A percentile compares a stretch with the other conserved stretches of the same genome.
Evolutionary conservation across 2,329 filamentous ascomycete species (phyloP).

Genomic region (Aspergillus sp.): DNA sequence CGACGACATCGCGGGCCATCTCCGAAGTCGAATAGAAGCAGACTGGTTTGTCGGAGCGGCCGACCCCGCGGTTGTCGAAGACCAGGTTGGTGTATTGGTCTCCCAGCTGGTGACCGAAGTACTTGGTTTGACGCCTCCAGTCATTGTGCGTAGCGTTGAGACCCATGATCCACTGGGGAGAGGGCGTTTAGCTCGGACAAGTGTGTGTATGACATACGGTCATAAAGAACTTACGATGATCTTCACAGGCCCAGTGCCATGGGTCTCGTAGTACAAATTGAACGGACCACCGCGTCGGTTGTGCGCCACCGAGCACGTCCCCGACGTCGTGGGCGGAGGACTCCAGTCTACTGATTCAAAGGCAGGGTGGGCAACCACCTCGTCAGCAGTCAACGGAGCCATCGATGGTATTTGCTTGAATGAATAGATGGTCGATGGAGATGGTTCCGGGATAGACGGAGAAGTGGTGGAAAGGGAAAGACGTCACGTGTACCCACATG

Average conservation of each 20-base stretch:
- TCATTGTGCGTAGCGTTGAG: slow-evolving; percentile 66
- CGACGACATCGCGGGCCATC: slow-evolving; percentile 77
- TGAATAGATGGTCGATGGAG: too few relatives aligned
- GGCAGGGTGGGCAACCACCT: slow-evolving; percentile 32
- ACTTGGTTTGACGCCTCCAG: slow-evolving; percentile 80
- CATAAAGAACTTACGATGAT: slow-evolving; percentile 61
- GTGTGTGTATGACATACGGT: background rate
- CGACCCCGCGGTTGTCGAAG: slow-evolving; percentile 83
- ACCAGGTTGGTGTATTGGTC: slow-evolving; percentile 71
- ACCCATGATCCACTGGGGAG: slow-evolving; percentile 72
- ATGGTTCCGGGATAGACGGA: too few relatives aligned
- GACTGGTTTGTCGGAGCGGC: slow-evolving; percentile 73
- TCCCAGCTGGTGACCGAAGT: slow-evolving; percentile 72
- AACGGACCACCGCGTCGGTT: slow-evolving; percentile 68
- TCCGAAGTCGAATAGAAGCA: slow-evolving; percentile 76
- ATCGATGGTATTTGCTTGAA: slow-evolving; percentile 1
- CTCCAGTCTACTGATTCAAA: slow-evolving; percentile 31
- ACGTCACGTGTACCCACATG: too few relatives aligned
- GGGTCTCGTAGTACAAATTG: slow-evolving; percentile 74
- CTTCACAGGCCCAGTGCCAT: slow-evolving; percentile 70
- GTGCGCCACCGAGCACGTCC: slow-evolving; percentile 63
- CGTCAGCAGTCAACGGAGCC: slow-evolving; percentile 29
- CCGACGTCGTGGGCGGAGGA: slow-evolving; percentile 64
- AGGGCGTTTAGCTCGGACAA: background rate
- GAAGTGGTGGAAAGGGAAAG: too few relatives aligned